A percentile compares a stretch with the other conserved stretches of the same genome.
These are phyloP conservation scores for Herpetomonas muscarum DNA, from an alignment of 208 protist genomes.

Conservation along the genomic window DNA sequence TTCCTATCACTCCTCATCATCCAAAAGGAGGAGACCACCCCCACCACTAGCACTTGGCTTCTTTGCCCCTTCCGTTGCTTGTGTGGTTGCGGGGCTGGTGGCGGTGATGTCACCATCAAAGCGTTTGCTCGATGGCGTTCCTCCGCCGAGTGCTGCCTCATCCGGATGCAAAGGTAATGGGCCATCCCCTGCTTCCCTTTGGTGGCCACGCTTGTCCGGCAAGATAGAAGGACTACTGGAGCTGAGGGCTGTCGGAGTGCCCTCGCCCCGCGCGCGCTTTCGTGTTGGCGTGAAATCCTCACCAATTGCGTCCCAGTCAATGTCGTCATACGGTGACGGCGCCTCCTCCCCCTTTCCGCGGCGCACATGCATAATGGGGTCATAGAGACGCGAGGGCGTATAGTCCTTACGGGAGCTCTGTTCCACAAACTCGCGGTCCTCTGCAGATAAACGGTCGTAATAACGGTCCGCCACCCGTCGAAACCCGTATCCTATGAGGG, in stretches of 20 bases:
- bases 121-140: too few relatives aligned
- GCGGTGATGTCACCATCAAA: too few relatives aligned
- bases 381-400: constrained; percentile 3
- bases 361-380: neutral
- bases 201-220: too few relatives aligned
- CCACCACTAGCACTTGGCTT: too few relatives aligned
- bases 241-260: neutral
- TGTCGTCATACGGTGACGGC: neutral
- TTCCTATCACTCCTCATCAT: too few relatives aligned
- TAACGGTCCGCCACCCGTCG: neutral
- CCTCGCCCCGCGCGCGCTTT: neutral
- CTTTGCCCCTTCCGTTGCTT: too few relatives aligned
- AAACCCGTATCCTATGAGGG: neutral
- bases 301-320: constrained; percentile 1
- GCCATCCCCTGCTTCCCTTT: too few relatives aligned
- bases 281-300: neutral
- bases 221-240: too few relatives aligned
- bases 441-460: neutral
- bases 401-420: neutral
- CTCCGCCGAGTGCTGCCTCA: too few relatives aligned
- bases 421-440: constrained; percentile 1
- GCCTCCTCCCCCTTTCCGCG: neutral
- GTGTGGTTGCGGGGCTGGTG: too few relatives aligned
- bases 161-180: too few relatives aligned
- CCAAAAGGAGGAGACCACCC: too few relatives aligned